Percentiles rank a stretch among this genome's conserved stretches.
Evolutionary conservation across 73 alveolate species (phyloP).

Genomic region (Paramecium primaurelia): DNA sequence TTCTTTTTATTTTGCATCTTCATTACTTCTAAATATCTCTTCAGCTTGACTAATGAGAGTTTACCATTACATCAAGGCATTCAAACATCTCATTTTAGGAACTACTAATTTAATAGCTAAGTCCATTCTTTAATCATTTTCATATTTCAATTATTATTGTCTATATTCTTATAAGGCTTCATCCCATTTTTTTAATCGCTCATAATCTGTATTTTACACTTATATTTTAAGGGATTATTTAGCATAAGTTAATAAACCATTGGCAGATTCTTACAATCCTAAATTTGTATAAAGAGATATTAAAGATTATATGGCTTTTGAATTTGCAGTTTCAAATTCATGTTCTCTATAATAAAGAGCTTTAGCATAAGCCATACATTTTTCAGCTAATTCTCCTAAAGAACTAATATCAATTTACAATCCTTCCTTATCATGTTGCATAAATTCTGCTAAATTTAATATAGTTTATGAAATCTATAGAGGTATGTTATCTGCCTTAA

Average conservation of each 20-base stretch:
- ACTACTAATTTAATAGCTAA: neutral
- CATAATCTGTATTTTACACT: constrained; percentile 86
- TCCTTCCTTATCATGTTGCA: constrained; percentile 93
- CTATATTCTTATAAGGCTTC: constrained; percentile 87
- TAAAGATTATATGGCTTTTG: constrained; percentile 35
- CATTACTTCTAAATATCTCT: constrained; percentile 52
- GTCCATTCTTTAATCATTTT: neutral
- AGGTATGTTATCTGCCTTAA: constrained; percentile 82
- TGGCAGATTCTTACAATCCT: constrained; percentile 95
- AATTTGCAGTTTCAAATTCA: constrained; percentile 86
- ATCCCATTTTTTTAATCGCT: constrained; percentile 92
- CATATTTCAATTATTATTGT: constrained; percentile 66
- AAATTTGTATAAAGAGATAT: constrained; percentile 73
- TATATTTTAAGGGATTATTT: constrained; percentile 67
- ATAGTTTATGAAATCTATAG: constrained; percentile 82
- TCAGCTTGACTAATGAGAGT: constrained; percentile 77
- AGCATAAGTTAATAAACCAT: constrained; percentile 89
- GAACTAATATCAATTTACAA: constrained; percentile 80
- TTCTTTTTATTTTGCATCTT: constrained; percentile 45
- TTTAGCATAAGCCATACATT: constrained; percentile 97
- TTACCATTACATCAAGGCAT: constrained; percentile 97
- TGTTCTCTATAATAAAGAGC: constrained; percentile 95
- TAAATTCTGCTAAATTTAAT: constrained; percentile 94
- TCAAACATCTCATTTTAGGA: constrained; percentile 88
- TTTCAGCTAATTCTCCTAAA: constrained; percentile 93